A percentile compares a stretch with the other conserved stretches of the same genome.
Evolutionary conservation across 2,329 filamentous ascomycete species (phyloP).

Genomic region (Neopestalotiopsis clavispora): DNA sequence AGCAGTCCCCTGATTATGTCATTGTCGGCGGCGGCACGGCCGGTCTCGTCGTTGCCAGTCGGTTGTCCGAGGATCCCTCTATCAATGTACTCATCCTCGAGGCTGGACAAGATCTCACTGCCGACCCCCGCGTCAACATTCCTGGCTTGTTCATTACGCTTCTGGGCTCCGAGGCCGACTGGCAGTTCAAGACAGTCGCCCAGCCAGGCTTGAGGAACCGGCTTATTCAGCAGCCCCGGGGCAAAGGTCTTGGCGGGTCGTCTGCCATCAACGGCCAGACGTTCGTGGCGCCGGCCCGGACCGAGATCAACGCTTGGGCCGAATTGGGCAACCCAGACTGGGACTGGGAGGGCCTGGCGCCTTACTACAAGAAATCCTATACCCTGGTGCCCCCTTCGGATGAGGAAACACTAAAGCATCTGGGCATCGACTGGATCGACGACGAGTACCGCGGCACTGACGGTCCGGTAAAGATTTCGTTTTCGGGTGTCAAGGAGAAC

Average conservation of each 20-base stretch:
- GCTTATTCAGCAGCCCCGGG: constrained; percentile 17
- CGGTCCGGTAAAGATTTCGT: constrained; percentile 21
- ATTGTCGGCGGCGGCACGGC: constrained; percentile 21
- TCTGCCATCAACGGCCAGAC: constrained; percentile 21
- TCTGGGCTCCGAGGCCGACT: constrained; percentile 17
- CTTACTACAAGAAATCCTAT: constrained; percentile 47
- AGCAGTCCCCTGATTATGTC: constrained; percentile 14
- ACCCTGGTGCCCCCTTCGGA: neutral
- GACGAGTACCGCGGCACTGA: constrained; percentile 17
- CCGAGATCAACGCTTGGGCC: constrained; percentile 48
- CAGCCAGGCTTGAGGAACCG: constrained; percentile 12
- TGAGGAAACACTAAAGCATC: constrained; percentile 15
- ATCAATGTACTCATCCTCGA: constrained; percentile 21
- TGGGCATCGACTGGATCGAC: constrained; percentile 24
- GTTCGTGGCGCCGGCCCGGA: constrained; percentile 19
- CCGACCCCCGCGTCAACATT: constrained; percentile 8
- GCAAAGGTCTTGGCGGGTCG: constrained; percentile 23
- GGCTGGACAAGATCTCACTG: constrained; percentile 15
- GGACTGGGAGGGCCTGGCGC: constrained; percentile 49
- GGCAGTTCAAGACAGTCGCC: constrained; percentile 20
- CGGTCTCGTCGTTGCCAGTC: constrained; percentile 14
- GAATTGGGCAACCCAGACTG: constrained; percentile 47
- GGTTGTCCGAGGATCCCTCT: constrained; percentile 17
- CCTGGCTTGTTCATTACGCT: constrained; percentile 19
- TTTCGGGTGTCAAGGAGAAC: constrained; percentile 20